A percentile compares a stretch with the other conserved stretches of the same genome.
Evolutionary conservation across 2,329 filamentous ascomycete species (phyloP).

Genomic region (Colletotrichum brevisporum): DNA sequence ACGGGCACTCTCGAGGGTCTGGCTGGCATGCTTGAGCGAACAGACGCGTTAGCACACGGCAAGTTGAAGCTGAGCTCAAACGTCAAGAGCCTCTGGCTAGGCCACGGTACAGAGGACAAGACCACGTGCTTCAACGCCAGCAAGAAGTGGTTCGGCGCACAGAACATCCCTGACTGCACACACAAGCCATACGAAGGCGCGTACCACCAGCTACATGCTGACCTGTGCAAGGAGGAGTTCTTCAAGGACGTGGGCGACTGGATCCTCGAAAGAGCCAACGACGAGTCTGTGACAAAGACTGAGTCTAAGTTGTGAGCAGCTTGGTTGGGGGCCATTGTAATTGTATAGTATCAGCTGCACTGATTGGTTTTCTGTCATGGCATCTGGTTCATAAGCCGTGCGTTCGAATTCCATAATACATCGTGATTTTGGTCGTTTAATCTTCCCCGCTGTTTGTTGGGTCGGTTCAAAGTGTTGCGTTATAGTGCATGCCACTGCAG

Average conservation of each 20-base stretch:
- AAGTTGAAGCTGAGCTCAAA: slow-evolving; percentile 64
- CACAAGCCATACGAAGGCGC: slow-evolving; percentile 83
- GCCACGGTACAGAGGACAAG: slow-evolving; percentile 82
- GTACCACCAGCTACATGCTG: slow-evolving; percentile 81
- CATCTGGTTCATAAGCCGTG: too few relatives aligned
- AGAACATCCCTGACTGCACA: slow-evolving; percentile 75
- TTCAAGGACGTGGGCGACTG: slow-evolving; percentile 74
- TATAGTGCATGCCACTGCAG: too few relatives aligned
- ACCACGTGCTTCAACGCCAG: slow-evolving; percentile 77
- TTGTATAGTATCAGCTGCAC: neutral
- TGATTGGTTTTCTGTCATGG: neutral
- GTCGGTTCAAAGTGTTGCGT: too few relatives aligned
- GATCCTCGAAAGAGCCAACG: slow-evolving; percentile 65
- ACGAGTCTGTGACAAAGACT: slow-evolving; percentile 40
- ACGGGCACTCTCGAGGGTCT: slow-evolving; percentile 89
- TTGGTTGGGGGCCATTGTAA: neutral
- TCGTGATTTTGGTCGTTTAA: too few relatives aligned
- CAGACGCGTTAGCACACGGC: slow-evolving; percentile 70
- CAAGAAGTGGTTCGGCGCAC: slow-evolving; percentile 72
- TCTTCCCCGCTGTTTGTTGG: too few relatives aligned
- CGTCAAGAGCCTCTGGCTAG: slow-evolving; percentile 78
- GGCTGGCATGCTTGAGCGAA: slow-evolving; percentile 82
- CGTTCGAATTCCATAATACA: too few relatives aligned
- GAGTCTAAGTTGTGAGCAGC: slow-evolving; percentile 55
- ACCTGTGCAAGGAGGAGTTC: slow-evolving; percentile 68